phyloP scores from a whole-genome alignment of 1,139 yeast genomes.

The Geotrichum cucujoidarum region DNA sequence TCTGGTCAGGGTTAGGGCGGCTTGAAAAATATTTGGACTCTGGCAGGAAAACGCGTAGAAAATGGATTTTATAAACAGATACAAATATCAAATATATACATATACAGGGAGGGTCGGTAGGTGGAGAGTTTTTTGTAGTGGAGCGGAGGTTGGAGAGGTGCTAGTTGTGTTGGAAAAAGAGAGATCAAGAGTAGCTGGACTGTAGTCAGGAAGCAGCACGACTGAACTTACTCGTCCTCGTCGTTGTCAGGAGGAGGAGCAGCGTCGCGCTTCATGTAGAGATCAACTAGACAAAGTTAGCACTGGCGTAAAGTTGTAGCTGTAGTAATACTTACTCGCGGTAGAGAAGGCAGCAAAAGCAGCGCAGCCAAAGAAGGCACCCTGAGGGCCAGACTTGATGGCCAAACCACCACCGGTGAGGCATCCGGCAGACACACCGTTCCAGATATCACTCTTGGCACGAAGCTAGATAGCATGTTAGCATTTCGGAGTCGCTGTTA shows the following conservation, averaged over 20 bases:
- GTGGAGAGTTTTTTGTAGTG: too few species aligned
- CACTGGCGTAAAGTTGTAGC: neutral
- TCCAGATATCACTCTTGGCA: slow-evolving; percentile 89
- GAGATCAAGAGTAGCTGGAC: neutral
- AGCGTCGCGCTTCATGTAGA: slow-evolving; percentile 82
- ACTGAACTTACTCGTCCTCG: slow-evolving; percentile 68
- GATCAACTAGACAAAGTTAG: slow-evolving; percentile 45
- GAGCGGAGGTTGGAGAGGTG: too few species aligned
- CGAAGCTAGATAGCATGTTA: slow-evolving; percentile 41
- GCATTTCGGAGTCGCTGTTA: neutral
- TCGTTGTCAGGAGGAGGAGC: slow-evolving; percentile 84
- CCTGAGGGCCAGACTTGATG: slow-evolving; percentile 87
- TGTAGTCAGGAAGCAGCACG: neutral
- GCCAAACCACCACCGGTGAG: slow-evolving; percentile 90
- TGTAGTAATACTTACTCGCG: slow-evolving; percentile 45
- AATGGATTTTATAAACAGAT: neutral
- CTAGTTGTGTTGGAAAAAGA: neutral
- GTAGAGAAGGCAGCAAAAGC: slow-evolving; percentile 96
- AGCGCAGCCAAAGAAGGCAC: slow-evolving; percentile 88
- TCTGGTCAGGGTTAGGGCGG: neutral
- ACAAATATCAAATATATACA: neutral
- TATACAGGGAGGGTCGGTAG: neutral
- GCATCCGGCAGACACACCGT: slow-evolving; percentile 92
- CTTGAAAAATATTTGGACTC: too few species aligned
- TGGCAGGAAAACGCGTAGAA: neutral